Base-by-base conservation (phyloP, 139 green algal species). In the Picochlorum sp. region DNA sequence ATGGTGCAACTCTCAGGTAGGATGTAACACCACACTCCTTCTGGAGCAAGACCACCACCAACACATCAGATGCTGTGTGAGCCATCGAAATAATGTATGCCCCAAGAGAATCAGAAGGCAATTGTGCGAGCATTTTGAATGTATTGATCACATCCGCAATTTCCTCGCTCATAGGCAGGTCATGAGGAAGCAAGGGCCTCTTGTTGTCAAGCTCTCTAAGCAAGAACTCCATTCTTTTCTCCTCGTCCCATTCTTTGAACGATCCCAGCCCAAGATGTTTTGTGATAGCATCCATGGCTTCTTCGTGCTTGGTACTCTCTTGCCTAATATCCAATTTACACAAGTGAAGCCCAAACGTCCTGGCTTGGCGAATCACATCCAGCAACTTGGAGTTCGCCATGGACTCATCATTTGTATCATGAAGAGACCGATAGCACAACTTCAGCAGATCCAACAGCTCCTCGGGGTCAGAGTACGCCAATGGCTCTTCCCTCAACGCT, bases 41-140 rank as follows among this genome's bases (percentile, higher is more conserved):
- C 82, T 97, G 88, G 65, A 98, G 81, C 66, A 98, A 87, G 71
- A 94, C 83, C 60, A 98, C 93, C 15, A 83, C 82, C 60, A 98
- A 80, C 41, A 98, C 90, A 69, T 98, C 92, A 21, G 67, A 86
- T 34, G 93, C 81, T 28, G 65, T 68, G 60, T 79, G 81, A 45
- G 87, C 77, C 93, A 97, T 98, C 66, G 72, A 87, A 77, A 98
- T 97, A 52, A 98, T 89, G 70, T 98, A 98, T 1, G 91, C 88
- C 4, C 86, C 91, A 45, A 98, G 78, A 20, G 68, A 85, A 62
- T 76, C 74, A 2, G 28, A 5, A n/a, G 79, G 81, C 50, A 83
- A 68, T 62, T 78, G 47, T 9, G 75, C 69, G 11, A 78, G 65
- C 74, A 85, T 77, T 49, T 75, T 74, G 74, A 92, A 88, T 4